A percentile compares a stretch with the other conserved stretches of the same genome.
phyloP scores from a whole-genome alignment of 2,329 filamentous ascomycete genomes.

The Neobulgaria alba region DNA sequence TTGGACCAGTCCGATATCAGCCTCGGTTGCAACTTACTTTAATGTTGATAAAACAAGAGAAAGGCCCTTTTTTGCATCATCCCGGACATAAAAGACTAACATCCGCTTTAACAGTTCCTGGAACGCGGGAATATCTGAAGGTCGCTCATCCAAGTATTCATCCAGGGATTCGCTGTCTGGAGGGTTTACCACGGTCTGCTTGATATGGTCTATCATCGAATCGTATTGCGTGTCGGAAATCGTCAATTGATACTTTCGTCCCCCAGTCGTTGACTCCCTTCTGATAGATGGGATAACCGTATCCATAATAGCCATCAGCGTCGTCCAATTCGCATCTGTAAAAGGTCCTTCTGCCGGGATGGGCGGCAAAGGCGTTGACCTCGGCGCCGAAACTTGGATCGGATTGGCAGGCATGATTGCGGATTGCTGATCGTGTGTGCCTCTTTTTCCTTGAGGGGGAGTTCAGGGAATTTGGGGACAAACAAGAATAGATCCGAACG shows the following conservation, averaged over 20 bases:
- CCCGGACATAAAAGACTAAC: conserved; percentile 27
- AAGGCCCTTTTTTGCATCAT: conserved; percentile 23
- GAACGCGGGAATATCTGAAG: conserved; percentile 45
- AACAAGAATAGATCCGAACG: too few relatives aligned
- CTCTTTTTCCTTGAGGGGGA: too few relatives aligned
- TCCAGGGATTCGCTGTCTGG: conserved; percentile 37
- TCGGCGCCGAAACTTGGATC: conserved; percentile 11
- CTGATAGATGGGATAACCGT: conserved; percentile 53
- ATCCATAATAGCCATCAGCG: conserved; percentile 46
- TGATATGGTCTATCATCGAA: conserved; percentile 34
- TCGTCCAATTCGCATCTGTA: conserved; percentile 43
- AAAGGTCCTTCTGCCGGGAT: conserved; percentile 32
- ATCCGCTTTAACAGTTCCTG: conserved; percentile 39
- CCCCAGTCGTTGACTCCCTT: conserved; percentile 22
- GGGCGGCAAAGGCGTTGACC: conserved; percentile 21
- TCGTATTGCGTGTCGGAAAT: conserved; percentile 44
- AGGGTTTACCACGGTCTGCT: conserved; percentile 30
- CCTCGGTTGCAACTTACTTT: conserved; percentile 19
- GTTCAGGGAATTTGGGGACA: too few relatives aligned
- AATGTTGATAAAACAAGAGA: conserved; percentile 22
- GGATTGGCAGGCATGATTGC: conserved; percentile 4
- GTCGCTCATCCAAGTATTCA: conserved; percentile 44
- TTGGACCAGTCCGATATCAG: conserved; percentile 8
- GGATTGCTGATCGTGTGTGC: too few relatives aligned
- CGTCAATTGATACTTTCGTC: conserved; percentile 31